phyloP scores from a whole-genome alignment of 1,139 yeast genomes.

The Hyphopichia pseudoburtonii region DNA sequence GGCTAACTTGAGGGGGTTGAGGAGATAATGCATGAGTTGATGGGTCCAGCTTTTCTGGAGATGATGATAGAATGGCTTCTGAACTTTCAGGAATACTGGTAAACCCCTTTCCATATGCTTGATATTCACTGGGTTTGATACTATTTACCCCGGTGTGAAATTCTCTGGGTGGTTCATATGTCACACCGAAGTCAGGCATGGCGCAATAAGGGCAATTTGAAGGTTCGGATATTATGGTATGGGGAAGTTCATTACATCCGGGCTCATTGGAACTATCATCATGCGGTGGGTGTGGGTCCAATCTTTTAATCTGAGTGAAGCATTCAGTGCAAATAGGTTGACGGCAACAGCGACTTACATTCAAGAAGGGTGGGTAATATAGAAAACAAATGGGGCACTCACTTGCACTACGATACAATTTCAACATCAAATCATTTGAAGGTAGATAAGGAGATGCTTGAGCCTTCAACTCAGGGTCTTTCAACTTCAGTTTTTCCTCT shows the following conservation, averaged over 20 bases:
- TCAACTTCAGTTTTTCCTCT: slow-evolving; percentile 34
- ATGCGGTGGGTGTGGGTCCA: slow-evolving; percentile 95
- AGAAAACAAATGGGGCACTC: slow-evolving; percentile 97
- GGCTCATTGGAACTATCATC: slow-evolving; percentile 44
- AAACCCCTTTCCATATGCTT: slow-evolving; percentile 4
- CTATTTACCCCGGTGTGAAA: slow-evolving; percentile 59
- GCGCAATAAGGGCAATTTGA: slow-evolving; percentile 96
- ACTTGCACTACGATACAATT: slow-evolving; percentile 59
- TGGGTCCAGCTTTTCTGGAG: slow-evolving; percentile 10
- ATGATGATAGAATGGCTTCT: slow-evolving; percentile 12
- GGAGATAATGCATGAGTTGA: slow-evolving; percentile 4
- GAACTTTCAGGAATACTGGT: slow-evolving; percentile 12
- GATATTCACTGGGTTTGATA: slow-evolving; percentile 37
- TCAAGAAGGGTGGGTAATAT: slow-evolving; percentile 76
- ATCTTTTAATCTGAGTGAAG: slow-evolving; percentile 89
- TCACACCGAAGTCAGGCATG: slow-evolving; percentile 79
- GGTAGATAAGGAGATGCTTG: slow-evolving; percentile 20
- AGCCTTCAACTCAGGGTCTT: slow-evolving; percentile 8
- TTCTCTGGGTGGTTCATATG: slow-evolving; percentile 63
- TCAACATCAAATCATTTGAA: slow-evolving; percentile 30
- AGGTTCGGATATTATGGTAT: slow-evolving; percentile 76
- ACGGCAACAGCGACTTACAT: slow-evolving; percentile 84
- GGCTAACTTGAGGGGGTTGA: slow-evolving; percentile 8
- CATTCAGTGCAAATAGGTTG: slow-evolving; percentile 97
- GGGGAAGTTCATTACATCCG: slow-evolving; percentile 41